Evolutionary conservation across 106 monocot genomes (phyloP).

Genomic region (Allium cepa): DNA sequence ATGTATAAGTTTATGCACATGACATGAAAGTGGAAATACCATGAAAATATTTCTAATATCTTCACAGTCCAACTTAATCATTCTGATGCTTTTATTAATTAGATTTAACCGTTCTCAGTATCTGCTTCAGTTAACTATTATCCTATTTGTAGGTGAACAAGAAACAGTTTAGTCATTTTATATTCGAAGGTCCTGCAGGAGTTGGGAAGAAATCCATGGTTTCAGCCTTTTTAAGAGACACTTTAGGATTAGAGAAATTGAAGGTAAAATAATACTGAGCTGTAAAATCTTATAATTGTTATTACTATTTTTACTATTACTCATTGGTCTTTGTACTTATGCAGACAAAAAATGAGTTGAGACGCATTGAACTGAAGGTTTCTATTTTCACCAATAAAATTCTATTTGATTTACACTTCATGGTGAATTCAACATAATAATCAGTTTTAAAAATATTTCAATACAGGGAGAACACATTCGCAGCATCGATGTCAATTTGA

Average conservation of each 20-base stretch:
- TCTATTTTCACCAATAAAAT: not conserved
- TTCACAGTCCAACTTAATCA: not conserved
- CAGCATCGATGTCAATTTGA: conserved; percentile 25
- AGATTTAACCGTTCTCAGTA: not conserved
- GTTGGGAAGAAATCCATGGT: conserved; percentile 46
- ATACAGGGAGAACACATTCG: conserved; percentile 24
- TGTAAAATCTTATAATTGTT: not conserved
- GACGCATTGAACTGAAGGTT: conserved; percentile 35
- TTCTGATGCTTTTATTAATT: not conserved
- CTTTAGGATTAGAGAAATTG: conserved; percentile 18
- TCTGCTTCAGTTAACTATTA: not conserved
- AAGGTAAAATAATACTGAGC: conserved; percentile 7
- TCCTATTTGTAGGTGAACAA: conserved; percentile 15
- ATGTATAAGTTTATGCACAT: too few species aligned
- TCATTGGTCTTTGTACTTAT: not conserved
- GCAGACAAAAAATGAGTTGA: conserved; percentile 26
- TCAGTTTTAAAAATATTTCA: not conserved
- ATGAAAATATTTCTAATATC: too few species aligned
- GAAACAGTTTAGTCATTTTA: conserved; percentile 22
- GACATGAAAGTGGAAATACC: too few species aligned
- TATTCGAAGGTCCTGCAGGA: conserved; percentile 44
- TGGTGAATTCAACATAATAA: not conserved
- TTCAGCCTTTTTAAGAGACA: conserved; percentile 22
- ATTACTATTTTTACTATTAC: not conserved
- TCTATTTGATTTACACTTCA: not conserved